Conservation (phyloP, 176 grass and related monocot species). For the Lolium rigidum region DNA sequence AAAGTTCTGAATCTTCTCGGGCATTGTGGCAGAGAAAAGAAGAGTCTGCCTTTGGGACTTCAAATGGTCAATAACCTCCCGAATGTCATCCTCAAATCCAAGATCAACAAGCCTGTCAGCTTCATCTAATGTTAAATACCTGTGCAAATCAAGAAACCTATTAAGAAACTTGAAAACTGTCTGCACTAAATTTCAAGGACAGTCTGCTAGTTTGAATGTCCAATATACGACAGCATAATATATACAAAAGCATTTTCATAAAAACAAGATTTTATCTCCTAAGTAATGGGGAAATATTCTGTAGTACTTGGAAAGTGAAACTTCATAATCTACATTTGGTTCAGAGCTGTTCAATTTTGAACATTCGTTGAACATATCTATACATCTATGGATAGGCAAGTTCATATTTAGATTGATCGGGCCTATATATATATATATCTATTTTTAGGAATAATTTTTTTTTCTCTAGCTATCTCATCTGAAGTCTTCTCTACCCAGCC, state of each 20-base stretch:
- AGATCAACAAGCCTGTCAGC: constrained; percentile 94
- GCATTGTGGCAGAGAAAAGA: constrained; percentile 97
- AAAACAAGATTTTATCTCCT: neutral
- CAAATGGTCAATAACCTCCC: constrained; percentile 96
- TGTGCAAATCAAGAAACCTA: constrained; percentile 43
- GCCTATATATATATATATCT: too few species aligned
- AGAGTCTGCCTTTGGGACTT: constrained; percentile 92
- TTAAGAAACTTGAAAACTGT: constrained; percentile 38
- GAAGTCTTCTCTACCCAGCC: too few species aligned
- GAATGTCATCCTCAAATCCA: constrained; percentile 96
- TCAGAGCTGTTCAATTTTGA: neutral
- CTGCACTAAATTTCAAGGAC: neutral
- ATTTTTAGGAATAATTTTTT: too few species aligned
- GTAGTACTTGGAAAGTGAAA: neutral
- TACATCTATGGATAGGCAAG: too few species aligned
- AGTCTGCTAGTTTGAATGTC: neutral
- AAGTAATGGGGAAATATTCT: neutral
- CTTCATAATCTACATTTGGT: neutral
- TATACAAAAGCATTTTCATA: neutral
- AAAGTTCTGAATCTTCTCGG: constrained; percentile 94
- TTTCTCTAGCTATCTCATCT: too few species aligned
- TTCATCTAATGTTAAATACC: constrained; percentile 93
- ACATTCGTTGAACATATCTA: neutral
- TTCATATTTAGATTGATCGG: too few species aligned
- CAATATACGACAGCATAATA: neutral